These are phyloP conservation scores for Ambrosia artemisiifolia DNA, from an alignment of 129 eudicot genomes.

Conservation along the genomic window DNA sequence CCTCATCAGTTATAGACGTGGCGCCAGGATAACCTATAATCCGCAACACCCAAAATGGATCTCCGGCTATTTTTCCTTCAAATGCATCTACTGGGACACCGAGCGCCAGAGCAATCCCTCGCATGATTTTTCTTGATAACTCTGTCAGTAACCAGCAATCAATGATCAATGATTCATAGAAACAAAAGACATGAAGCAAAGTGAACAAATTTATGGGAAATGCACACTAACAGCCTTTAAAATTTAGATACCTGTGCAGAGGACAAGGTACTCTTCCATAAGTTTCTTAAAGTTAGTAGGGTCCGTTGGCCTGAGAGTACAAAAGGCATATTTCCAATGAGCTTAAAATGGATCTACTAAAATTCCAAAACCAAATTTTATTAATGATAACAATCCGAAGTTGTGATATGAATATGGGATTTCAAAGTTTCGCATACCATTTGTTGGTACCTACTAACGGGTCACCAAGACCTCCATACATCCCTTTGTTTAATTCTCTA, in stretches of 20 bases:
- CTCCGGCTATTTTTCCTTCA: slow-evolving; percentile 86
- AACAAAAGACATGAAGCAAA: not conserved
- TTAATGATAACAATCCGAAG: slow-evolving; percentile 4
- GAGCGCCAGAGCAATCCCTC: slow-evolving; percentile 85
- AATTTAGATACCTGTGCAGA: slow-evolving; percentile 65
- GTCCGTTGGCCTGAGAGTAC: slow-evolving; percentile 62
- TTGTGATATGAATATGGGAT: slow-evolving; percentile 14
- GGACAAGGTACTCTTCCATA: slow-evolving; percentile 73
- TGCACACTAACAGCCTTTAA: not conserved
- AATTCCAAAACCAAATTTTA: not conserved
- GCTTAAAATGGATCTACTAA: not conserved
- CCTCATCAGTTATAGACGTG: slow-evolving; percentile 31
- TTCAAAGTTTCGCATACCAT: slow-evolving; percentile 49
- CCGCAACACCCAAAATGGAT: slow-evolving; percentile 92
- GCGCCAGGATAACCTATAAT: slow-evolving; percentile 84
- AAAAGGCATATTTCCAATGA: not conserved
- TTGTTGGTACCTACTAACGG: slow-evolving; percentile 64
- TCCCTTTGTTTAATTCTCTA: slow-evolving; percentile 62
- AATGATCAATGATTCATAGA: not conserved
- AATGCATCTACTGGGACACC: slow-evolving; percentile 69
- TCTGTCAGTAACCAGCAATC: slow-evolving; percentile 33
- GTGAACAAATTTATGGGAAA: not conserved
- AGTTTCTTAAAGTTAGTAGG: slow-evolving; percentile 53
- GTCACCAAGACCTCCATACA: slow-evolving; percentile 69
- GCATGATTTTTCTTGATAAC: slow-evolving; percentile 76